Evolutionary conservation across 1,139 yeast species (phyloP), one percentile per base, ranked within the genome.

Genomic region (Blastobotrys raffinosifermentans): DNA sequence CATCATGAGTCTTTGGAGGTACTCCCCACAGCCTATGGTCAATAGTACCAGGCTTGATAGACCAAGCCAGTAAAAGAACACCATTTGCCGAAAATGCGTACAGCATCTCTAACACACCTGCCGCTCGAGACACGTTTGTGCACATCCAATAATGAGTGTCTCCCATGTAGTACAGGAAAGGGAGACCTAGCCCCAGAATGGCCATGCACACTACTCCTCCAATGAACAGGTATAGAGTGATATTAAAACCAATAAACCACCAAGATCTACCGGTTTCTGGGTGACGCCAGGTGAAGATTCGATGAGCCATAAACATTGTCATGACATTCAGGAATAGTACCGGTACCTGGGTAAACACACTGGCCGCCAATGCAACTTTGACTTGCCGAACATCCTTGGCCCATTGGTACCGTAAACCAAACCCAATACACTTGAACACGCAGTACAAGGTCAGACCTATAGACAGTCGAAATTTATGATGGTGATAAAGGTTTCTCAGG

Each of bases 221-320:
- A 19, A 82, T 89, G 35, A 78, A 45, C 3, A 59, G 55, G 55
- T 83, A 82, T 25, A 75, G 51, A 1, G 57, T 37, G 32, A 70
- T 54, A 82, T 82, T 78, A 29, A 66, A 41, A 11, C 49, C 46
- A 76, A 81, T 76, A 53, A 80, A 78, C 32, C 70, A 51, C 38
- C 57, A 63, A 32, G 74, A 58, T 16, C 77, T 69, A 38, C 91
- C 93, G 20, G 82, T 75, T 34, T 77, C 81, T 3, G 94, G 93
- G 54, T 83, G 93, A 54, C 84, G 67, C 86, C 91, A 80, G 6
- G 89, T 80, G 61, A 81, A 82, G 31, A 82, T 67, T 49, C 94
- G 70, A 57, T 82, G 91, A 4, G 87, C 87, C 44, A 83, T 63
- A 31, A 80, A 72, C 58, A 81, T 70, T 53, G 80, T 50, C 34